phyloP scores from a whole-genome alignment of 805 yeast species.

The Yarrowia sp. region DNA sequence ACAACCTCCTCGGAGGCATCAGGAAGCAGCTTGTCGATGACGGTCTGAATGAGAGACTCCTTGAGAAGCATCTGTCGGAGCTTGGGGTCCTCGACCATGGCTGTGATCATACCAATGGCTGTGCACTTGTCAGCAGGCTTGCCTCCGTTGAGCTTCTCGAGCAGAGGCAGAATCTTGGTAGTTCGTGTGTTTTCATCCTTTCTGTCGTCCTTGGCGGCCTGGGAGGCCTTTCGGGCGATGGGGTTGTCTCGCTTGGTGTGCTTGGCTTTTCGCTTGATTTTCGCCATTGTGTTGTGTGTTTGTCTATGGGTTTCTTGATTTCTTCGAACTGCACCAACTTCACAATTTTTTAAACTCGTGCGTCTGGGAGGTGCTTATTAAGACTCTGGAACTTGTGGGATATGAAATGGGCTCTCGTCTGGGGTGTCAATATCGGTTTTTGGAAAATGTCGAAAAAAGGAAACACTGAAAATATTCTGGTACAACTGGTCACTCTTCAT shows the following conservation, averaged over 20 bases:
- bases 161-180: conserved; percentile 64
- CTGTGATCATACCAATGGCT: conserved; percentile 71
- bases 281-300: conserved; percentile 53
- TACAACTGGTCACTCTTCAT: too few relatives aligned
- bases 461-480: too few relatives aligned
- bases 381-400: too few relatives aligned
- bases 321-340: neutral
- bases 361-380: conserved; percentile 12
- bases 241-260: conserved; percentile 38
- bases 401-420: too few relatives aligned
- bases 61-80: conserved; percentile 64
- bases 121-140: conserved; percentile 70
- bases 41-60: conserved; percentile 63
- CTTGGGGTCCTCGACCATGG: conserved; percentile 64
- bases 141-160: conserved; percentile 60
- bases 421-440: too few relatives aligned
- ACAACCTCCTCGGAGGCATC: conserved; percentile 74
- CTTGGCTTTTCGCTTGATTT: conserved; percentile 66
- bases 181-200: conserved; percentile 51
- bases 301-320: neutral
- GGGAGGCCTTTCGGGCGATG: conserved; percentile 39
- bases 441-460: too few relatives aligned
- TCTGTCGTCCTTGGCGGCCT: conserved; percentile 35
- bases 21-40: conserved; percentile 62
- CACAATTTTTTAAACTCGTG: conserved; percentile 24